These are phyloP conservation scores for Effrenium voratum DNA, from an alignment of 73 alveolate species.

Conservation along the genomic window DNA sequence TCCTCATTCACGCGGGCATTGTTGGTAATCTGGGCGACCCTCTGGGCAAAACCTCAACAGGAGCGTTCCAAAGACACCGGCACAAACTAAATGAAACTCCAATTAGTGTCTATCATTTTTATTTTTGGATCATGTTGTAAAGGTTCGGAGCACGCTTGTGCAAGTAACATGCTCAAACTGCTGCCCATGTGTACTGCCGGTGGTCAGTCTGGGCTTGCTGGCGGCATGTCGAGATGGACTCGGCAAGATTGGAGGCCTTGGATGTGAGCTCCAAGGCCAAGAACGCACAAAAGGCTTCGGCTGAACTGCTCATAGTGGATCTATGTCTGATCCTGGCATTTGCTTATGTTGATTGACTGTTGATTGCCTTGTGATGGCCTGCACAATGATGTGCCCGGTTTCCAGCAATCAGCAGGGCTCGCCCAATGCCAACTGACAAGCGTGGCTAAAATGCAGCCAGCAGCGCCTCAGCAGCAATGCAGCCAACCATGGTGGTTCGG, in stretches of 20 bases:
- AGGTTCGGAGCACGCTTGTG: background rate
- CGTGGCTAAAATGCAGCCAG: background rate
- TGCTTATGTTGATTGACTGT: too few species aligned
- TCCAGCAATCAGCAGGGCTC: background rate
- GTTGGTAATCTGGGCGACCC: slow-evolving; percentile 99
- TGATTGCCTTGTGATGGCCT: too few species aligned
- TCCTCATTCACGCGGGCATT: slow-evolving; percentile 98
- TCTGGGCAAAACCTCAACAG: slow-evolving; percentile 99
- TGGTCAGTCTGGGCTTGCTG: too few species aligned
- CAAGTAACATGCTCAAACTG: background rate
- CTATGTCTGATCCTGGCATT: too few species aligned
- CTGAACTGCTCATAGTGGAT: too few species aligned
- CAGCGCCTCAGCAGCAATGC: slow-evolving; percentile 95
- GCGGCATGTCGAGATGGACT: slow-evolving; percentile 97
- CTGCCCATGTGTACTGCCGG: too few species aligned
- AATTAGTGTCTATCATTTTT: slow-evolving; percentile 95
- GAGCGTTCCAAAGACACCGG: too few species aligned
- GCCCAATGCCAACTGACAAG: background rate
- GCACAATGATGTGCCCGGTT: background rate
- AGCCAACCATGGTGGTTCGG: slow-evolving; percentile 98
- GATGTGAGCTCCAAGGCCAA: too few species aligned
- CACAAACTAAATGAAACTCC: too few species aligned
- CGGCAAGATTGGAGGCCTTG: slow-evolving; percentile 96
- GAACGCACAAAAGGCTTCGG: too few species aligned
- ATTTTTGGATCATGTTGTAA: background rate